Evolutionary conservation across 2,329 filamentous ascomycete species (phyloP).

Genomic region (Colletotrichum sp.): DNA sequence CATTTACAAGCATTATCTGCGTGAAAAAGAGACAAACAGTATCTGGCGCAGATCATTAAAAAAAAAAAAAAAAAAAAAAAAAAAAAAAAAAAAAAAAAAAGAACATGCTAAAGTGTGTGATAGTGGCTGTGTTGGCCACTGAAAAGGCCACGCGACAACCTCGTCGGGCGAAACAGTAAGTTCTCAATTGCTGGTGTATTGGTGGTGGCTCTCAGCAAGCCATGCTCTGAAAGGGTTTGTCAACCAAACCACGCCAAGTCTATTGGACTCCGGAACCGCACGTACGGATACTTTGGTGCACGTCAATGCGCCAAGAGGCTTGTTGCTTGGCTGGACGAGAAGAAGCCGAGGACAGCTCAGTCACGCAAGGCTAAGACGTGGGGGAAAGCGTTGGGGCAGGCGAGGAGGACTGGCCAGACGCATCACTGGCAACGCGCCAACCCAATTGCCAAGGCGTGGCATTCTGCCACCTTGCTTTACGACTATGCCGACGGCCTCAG

Average conservation of each 20-base stretch:
- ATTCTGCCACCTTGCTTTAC: constrained; percentile 5
- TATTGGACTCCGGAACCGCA: neutral
- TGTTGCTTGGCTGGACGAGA: neutral
- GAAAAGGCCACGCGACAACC: neutral
- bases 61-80: neutral
- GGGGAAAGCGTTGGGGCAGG: neutral
- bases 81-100: neutral
- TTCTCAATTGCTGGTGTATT: neutral
- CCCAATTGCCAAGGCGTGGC: constrained; percentile 14
- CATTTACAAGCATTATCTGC: neutral
- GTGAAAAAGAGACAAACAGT: neutral
- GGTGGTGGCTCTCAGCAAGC: neutral
- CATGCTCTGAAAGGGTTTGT: neutral
- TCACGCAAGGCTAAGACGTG: neutral
- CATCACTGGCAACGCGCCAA: constrained; percentile 2
- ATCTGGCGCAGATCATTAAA: neutral
- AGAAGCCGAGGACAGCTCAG: neutral
- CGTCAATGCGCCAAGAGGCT: neutral
- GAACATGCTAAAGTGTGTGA: neutral
- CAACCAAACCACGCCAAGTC: neutral
- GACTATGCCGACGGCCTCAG: neutral
- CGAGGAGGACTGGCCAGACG: neutral
- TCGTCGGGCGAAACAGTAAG: neutral
- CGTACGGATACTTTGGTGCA: neutral
- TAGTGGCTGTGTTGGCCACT: neutral